Percentiles rank a stretch among this genome's conserved stretches.
These are phyloP conservation scores for Stereocaulon alpinum DNA, from an alignment of 495 filamentous ascomycete species.

Conservation along the genomic window DNA sequence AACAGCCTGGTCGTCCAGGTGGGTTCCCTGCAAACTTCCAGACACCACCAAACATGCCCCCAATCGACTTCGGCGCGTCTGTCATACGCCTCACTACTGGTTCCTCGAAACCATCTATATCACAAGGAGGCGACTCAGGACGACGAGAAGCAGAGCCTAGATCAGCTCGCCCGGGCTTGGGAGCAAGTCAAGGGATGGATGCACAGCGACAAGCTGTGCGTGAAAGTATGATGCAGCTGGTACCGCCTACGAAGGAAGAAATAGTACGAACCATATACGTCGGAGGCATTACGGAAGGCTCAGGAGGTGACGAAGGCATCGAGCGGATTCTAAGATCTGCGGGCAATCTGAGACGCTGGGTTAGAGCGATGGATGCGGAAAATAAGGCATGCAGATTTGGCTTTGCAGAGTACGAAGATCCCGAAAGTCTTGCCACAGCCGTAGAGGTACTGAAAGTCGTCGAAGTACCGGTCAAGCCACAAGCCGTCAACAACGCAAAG, in stretches of 20 bases:
- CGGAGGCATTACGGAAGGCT: constrained; percentile 69
- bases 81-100: constrained; percentile 77
- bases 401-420: constrained; percentile 94
- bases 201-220: constrained; percentile 57
- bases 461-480: constrained; percentile 72
- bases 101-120: constrained; percentile 53
- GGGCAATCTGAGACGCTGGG: constrained; percentile 76
- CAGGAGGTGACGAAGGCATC: constrained; percentile 68
- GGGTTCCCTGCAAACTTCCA: constrained; percentile 80
- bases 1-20: constrained; percentile 61
- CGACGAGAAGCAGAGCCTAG: constrained; percentile 39
- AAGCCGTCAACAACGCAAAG: constrained; percentile 38
- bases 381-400: constrained; percentile 82
- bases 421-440: constrained; percentile 76
- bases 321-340: constrained; percentile 71
- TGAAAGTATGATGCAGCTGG: constrained; percentile 65
- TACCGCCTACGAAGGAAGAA: constrained; percentile 83
- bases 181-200: constrained; percentile 52
- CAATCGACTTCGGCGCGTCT: constrained; percentile 96
- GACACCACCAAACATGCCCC: constrained; percentile 83
- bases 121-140: constrained; percentile 29
- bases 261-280: constrained; percentile 84
- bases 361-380: constrained; percentile 67
- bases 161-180: constrained; percentile 57
- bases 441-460: constrained; percentile 79